These are phyloP conservation scores for Leccinum ochraceum DNA, from an alignment of 768 basidiomycete species.

Conservation along the genomic window DNA sequence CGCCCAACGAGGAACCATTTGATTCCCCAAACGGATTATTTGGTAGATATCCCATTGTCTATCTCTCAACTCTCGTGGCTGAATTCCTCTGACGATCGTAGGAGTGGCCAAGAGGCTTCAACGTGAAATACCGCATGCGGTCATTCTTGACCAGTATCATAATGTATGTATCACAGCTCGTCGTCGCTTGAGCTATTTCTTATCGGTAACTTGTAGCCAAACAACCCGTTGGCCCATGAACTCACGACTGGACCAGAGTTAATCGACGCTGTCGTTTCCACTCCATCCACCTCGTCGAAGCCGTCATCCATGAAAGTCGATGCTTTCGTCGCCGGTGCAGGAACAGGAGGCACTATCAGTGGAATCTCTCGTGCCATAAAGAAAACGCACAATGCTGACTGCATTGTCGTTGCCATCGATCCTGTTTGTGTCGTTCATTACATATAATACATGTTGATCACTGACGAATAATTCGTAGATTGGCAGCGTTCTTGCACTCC, in stretches of 20 bases:
- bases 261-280: conserved; percentile 69
- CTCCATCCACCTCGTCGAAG: conserved; percentile 54
- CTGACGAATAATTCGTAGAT: conserved; percentile 45
- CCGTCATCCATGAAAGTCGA: conserved; percentile 79
- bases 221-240: conserved; percentile 93
- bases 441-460: not conserved
- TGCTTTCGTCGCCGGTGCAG: conserved; percentile 81
- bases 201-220: conserved; percentile 42
- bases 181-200: not conserved
- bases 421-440: conserved; percentile 56
- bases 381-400: conserved; percentile 71
- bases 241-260: conserved; percentile 91
- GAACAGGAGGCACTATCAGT: conserved; percentile 95
- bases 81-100: conserved; percentile 83
- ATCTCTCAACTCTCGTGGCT: conserved; percentile 60
- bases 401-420: conserved; percentile 84
- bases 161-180: conserved; percentile 49
- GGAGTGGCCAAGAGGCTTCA: conserved; percentile 82
- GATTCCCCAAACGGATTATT: conserved; percentile 91
- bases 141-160: conserved; percentile 92
- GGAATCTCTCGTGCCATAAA: conserved; percentile 81
- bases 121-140: conserved; percentile 74
- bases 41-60: conserved; percentile 57
- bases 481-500: conserved; percentile 85
- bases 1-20: conserved; percentile 87